phyloP scores from a whole-genome alignment of 306 rosid genomes.

The Medicago truncatula region DNA sequence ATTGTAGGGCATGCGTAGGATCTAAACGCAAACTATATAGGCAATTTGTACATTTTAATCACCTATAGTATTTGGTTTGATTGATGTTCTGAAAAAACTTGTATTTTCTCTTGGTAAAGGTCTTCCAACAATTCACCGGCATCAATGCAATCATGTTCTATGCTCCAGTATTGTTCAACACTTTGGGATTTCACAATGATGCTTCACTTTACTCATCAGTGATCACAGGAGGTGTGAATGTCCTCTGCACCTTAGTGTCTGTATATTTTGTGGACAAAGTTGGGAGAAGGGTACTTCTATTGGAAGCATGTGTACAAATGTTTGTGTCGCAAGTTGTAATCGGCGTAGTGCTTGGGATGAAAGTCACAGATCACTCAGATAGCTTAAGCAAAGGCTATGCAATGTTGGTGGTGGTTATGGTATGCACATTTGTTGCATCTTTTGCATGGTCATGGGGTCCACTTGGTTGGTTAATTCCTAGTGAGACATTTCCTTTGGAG shows the following conservation, averaged over 20 bases:
- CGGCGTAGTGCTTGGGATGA: conserved; percentile 52
- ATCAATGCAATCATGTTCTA: conserved; percentile 79
- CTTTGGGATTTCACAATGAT: conserved; percentile 55
- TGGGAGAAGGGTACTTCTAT: conserved; percentile 55
- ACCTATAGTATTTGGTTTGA: neutral
- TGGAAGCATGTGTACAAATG: conserved; percentile 76
- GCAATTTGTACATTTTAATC: too few relatives aligned
- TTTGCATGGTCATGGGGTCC: conserved; percentile 91
- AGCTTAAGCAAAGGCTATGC: conserved; percentile 45
- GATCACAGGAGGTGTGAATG: conserved; percentile 71
- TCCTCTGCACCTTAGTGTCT: conserved; percentile 62
- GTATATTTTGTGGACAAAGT: conserved; percentile 55
- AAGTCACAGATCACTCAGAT: conserved; percentile 47
- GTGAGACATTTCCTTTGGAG: conserved; percentile 70
- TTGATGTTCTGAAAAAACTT: neutral
- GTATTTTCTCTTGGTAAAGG: conserved; percentile 23
- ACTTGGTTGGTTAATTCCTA: conserved; percentile 74
- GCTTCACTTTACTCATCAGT: conserved; percentile 67
- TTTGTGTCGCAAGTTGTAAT: conserved; percentile 60
- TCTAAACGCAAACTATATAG: neutral
- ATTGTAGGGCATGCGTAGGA: too few relatives aligned
- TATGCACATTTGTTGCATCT: conserved; percentile 62
- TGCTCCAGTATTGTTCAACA: conserved; percentile 67
- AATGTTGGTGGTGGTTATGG: conserved; percentile 62
- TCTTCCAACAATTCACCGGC: conserved; percentile 76